These are phyloP conservation scores for Brassica hybrid DNA, from an alignment of 441 rosid genomes.

Conservation along the genomic window DNA sequence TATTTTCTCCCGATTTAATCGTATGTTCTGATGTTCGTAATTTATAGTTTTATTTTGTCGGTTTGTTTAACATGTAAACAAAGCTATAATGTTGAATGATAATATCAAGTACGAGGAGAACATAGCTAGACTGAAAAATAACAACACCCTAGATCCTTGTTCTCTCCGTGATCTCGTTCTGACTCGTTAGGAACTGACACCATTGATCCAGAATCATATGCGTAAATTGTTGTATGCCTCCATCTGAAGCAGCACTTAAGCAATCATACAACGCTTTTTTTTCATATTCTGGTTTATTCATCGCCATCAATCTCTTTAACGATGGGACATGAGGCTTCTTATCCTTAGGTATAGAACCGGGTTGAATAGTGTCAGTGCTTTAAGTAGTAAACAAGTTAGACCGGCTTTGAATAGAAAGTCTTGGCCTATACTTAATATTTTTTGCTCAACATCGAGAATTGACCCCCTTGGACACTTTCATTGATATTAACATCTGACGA, in stretches of 20 bases:
- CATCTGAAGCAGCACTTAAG: not conserved
- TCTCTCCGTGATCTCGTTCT: not conserved
- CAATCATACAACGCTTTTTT: not conserved
- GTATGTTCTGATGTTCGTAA: not conserved
- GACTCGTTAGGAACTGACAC: not conserved
- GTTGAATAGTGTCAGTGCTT: not conserved
- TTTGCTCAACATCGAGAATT: constrained; percentile 34
- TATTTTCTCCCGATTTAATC: no score
- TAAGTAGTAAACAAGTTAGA: constrained; percentile 40
- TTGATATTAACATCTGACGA: constrained; percentile 18
- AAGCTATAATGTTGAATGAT: not conserved
- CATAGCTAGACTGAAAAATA: not conserved
- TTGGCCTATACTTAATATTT: constrained; percentile 46
- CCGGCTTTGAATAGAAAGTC: constrained; percentile 47
- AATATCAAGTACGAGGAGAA: no score
- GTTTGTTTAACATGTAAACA: not conserved
- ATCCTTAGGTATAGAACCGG: constrained; percentile 5
- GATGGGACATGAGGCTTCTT: constrained; percentile 49
- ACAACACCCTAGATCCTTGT: not conserved
- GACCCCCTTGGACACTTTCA: not conserved
- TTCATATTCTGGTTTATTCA: not conserved
- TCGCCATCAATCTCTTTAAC: not conserved
- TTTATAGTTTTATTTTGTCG: not conserved
- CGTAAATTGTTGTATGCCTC: not conserved
- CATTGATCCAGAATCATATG: not conserved